A percentile compares a stretch with the other conserved stretches of the same genome.
Conservation (phyloP, 257 asterid genomes). For the Salvia splendens region DNA sequence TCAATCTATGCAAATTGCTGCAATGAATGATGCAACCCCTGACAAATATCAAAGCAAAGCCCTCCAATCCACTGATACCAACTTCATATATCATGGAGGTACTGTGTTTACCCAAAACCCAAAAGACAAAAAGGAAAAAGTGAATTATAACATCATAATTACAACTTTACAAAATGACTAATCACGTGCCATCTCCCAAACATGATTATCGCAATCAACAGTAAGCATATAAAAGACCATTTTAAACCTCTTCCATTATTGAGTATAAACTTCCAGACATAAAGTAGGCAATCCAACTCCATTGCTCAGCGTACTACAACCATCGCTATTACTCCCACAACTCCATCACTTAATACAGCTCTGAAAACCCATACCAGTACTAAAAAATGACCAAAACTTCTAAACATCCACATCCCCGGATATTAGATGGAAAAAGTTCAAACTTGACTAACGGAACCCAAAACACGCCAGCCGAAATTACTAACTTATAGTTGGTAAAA, state of each 20-base stretch:
- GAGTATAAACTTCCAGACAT: neutral
- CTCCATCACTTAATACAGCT: slow-evolving; percentile 10
- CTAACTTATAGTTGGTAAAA: neutral
- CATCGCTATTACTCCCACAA: neutral
- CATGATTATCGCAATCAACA: slow-evolving; percentile 18
- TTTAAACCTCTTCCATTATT: neutral
- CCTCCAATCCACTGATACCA: slow-evolving; percentile 16
- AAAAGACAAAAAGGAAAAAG: no score
- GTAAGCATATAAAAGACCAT: neutral
- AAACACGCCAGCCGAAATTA: neutral
- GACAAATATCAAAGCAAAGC: slow-evolving; percentile 12
- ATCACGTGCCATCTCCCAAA: neutral
- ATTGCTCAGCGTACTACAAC: slow-evolving; percentile 5
- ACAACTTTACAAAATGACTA: neutral
- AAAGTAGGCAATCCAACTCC: slow-evolving; percentile 7
- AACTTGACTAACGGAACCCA: slow-evolving; percentile 5
- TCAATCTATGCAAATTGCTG: neutral
- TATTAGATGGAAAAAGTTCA: neutral
- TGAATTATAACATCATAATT: neutral
- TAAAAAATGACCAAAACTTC: slow-evolving; percentile 11
- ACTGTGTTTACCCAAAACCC: neutral
- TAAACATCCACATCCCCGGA: slow-evolving; percentile 22
- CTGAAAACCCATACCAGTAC: slow-evolving; percentile 9
- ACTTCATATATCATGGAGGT: neutral
- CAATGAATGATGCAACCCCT: neutral